Conservation (phyloP, 164 flowering plant genomes). For the Stephania japonica region DNA sequence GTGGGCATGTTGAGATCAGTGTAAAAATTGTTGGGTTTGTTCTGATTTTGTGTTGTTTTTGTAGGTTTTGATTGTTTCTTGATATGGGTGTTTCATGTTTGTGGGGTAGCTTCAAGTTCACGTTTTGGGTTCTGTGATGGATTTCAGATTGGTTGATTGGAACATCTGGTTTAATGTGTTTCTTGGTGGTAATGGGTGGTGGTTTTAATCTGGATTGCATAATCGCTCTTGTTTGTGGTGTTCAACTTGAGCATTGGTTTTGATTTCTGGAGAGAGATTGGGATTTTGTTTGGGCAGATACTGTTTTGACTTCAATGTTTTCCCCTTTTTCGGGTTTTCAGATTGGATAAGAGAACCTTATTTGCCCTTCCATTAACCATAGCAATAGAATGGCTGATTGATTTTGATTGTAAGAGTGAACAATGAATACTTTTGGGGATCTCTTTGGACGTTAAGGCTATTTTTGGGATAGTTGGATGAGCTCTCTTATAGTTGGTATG, state of each 20-base stretch:
- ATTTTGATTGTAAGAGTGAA: background rate
- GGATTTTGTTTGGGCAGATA: conserved; percentile 1
- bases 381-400: background rate
- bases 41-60: conserved; percentile 12
- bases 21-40: conserved; percentile 9
- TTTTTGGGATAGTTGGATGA: background rate
- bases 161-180: background rate
- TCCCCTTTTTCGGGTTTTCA: background rate
- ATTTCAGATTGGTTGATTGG: background rate
- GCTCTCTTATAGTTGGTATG: background rate
- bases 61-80: conserved; percentile 10
- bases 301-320: background rate
- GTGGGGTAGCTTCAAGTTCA: background rate
- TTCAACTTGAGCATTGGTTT: background rate
- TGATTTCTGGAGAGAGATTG: background rate
- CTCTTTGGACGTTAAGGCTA: background rate
- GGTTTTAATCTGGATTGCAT: background rate
- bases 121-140: background rate
- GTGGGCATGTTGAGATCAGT: conserved; percentile 9
- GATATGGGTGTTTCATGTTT: conserved; percentile 1
- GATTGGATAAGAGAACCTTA: background rate
- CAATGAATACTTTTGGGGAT: background rate
- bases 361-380: conserved; percentile 2
- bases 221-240: background rate
- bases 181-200: background rate